These are phyloP conservation scores for Lojkania enalia DNA, from an alignment of 2,329 filamentous ascomycete species.

Conservation along the genomic window DNA sequence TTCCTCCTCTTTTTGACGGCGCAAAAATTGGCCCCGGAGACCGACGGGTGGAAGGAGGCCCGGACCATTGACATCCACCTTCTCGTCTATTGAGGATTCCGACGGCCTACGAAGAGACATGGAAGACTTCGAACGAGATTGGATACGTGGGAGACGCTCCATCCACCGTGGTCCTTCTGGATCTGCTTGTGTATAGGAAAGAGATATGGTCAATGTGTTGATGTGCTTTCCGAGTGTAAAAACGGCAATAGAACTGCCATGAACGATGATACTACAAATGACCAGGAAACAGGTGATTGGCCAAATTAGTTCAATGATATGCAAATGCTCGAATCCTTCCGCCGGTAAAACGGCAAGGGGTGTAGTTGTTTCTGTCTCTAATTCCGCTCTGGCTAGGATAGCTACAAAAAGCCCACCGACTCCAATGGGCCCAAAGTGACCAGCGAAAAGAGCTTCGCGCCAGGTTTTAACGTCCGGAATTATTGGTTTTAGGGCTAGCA, in stretches of 20 bases:
- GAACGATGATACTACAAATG: slow-evolving; percentile 89
- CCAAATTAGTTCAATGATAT: slow-evolving; percentile 86
- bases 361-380: slow-evolving; percentile 76
- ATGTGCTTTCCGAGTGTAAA: slow-evolving; percentile 98
- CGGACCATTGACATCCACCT: slow-evolving; percentile 63
- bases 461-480: slow-evolving; percentile 98
- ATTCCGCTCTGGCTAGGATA: slow-evolving; percentile 87
- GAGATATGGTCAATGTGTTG: slow-evolving; percentile 91
- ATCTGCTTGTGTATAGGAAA: slow-evolving; percentile 90
- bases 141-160: slow-evolving; percentile 81
- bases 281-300: slow-evolving; percentile 94
- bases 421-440: slow-evolving; percentile 96
- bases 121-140: slow-evolving; percentile 78
- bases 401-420: slow-evolving; percentile 96
- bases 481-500: slow-evolving; percentile 85
- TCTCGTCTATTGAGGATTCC: slow-evolving; percentile 60
- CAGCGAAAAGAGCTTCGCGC: slow-evolving; percentile 94
- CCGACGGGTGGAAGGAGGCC: slow-evolving; percentile 74
- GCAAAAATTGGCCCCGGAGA: slow-evolving; percentile 74
- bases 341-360: slow-evolving; percentile 68
- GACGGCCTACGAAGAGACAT: slow-evolving; percentile 72
- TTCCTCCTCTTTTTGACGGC: slow-evolving; percentile 75
- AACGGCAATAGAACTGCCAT: slow-evolving; percentile 96
- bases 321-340: slow-evolving; percentile 62
- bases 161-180: slow-evolving; percentile 94